Evolutionary conservation across 2,329 filamentous ascomycete species (phyloP), one percentile per base, ranked within the genome.

Genomic region (Alternaria triticimaculans): DNA sequence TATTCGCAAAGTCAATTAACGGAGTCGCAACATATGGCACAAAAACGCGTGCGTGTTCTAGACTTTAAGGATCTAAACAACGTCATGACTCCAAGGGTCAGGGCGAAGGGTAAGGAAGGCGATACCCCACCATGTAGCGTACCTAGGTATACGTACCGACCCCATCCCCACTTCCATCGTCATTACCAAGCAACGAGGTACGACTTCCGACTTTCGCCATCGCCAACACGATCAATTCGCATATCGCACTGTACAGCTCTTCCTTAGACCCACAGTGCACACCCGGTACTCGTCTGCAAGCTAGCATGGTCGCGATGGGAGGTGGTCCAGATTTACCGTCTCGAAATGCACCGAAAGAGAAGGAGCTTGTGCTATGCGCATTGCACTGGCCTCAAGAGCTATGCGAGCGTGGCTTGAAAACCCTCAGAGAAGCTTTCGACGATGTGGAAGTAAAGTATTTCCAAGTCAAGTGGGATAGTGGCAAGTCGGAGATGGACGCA

Each of bases 221-320:
- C 5, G 2, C 15, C 25, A 41, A 9, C 15, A 21, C 21, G 12
- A 41, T 26, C 15, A 33, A 49, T 37, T 15, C 44, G 21, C n/a
- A 12, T 8, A 18, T 48, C 30, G 15, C 4, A 12, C 21, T 7
- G 3, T 15, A 10, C 10, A 9, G 18, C 21, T 25, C 25, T 20
- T 33, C 14, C 1, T 28, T n/a, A 15, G 11, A 18, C 14, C 14
- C 18, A 10, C 26, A 26, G 20, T 41, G 2, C 28, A 25, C 14
- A 41, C 21, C 33, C 23, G 4, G 2, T 28, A 33, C 37, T 18
- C 5, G 15, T 18, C 23, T 37, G 4, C 2, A 45, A 41, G 45
- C 45, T 45, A 60, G 55, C 25, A 77, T 76, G 73, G 68, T 71
- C 60, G 78, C 66, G 51, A 86, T 86, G 84, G 84, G 84, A 20